Base-by-base conservation (phyloP, 1,139 yeast species). In the Kodamaea derodonti region DNA sequence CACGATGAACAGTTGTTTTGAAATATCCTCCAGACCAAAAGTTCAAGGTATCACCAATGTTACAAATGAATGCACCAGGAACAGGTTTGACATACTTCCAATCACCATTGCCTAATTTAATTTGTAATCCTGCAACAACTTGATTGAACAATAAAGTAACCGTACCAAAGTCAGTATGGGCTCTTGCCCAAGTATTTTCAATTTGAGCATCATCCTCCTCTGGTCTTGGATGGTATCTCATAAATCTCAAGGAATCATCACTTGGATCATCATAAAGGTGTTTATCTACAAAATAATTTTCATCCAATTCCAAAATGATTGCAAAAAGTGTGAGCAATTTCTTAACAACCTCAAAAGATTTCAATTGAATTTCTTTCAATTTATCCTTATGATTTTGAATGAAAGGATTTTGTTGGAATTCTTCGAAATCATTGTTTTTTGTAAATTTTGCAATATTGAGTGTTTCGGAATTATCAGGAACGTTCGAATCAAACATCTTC, bases 361-460 rank as follows among this genome's bases (percentile, higher is more conserved):
- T 50, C 16, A 48, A 46, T n/a, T 58, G 53, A 24, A 58, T 42
- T 5, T 34, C 30, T 24, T 51, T 55, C 28, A 59, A 42, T 32
- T 50, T 49, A 2, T 40, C 40, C 17, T 48, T 35, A 36, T 51
- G 48, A 14, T 49, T 42, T 29, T 56, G 50, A 20, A 59, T 48
- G 31, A 54, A 56, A 3, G 46, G 40, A 27, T 55, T 60, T 30
- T 54, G 48, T 33, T 46, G 56, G 38, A 48, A 58, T 20, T 47
- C 40, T 3, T 49, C 55, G 31, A 47, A 56, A 16, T 36, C 32
- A 18, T 44, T 39, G 14, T 46, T 43, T n/a, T 50, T 49, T 29
- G 62, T 60, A 45, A 61, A 60, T 36, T 61, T 61, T 17, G 67
- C 62, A 29, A 61, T 56, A 34, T 61, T 61, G 33, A 60, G 47